Percentiles rank a stretch among this genome's conserved stretches.
Evolutionary conservation across 805 yeast species (phyloP).

Genomic region (Barnettozyma vustinii): DNA sequence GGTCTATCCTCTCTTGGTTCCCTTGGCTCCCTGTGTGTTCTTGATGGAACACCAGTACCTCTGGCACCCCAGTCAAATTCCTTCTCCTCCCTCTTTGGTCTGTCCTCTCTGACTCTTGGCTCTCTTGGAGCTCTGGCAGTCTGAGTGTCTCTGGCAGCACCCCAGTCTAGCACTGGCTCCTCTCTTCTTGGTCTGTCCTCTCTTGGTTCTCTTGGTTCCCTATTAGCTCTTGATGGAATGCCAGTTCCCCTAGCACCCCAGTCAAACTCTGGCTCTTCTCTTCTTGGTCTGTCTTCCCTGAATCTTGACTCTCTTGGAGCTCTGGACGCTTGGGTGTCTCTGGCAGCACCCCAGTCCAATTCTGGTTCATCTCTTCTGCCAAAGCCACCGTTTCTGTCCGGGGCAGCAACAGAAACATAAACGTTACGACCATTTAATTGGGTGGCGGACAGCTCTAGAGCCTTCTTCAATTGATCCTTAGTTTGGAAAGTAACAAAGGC

Average conservation of each 20-base stretch:
- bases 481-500: constrained; percentile 83
- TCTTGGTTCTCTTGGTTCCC: constrained; percentile 22
- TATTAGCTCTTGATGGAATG: constrained; percentile 29
- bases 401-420: constrained; percentile 79
- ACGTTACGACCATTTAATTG: constrained; percentile 67
- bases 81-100: constrained; percentile 24
- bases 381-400: constrained; percentile 38
- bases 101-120: constrained; percentile 19
- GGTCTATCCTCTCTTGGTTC: constrained; percentile 25
- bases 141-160: constrained; percentile 44
- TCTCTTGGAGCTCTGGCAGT: constrained; percentile 28
- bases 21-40: constrained; percentile 23
- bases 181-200: constrained; percentile 21
- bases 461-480: constrained; percentile 68
- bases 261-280: constrained; percentile 36
- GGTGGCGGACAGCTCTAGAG: constrained; percentile 66
- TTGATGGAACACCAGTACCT: constrained; percentile 26
- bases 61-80: constrained; percentile 50
- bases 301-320: constrained; percentile 31
- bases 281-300: constrained; percentile 20
- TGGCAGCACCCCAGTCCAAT: constrained; percentile 45
- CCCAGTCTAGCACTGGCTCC: constrained; percentile 41
- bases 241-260: constrained; percentile 47
- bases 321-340: constrained; percentile 31
- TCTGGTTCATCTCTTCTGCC: constrained; percentile 32